Base-by-base conservation (phyloP, 2,329 filamentous ascomycete genomes). In the Daldinia eschscholtzii region DNA sequence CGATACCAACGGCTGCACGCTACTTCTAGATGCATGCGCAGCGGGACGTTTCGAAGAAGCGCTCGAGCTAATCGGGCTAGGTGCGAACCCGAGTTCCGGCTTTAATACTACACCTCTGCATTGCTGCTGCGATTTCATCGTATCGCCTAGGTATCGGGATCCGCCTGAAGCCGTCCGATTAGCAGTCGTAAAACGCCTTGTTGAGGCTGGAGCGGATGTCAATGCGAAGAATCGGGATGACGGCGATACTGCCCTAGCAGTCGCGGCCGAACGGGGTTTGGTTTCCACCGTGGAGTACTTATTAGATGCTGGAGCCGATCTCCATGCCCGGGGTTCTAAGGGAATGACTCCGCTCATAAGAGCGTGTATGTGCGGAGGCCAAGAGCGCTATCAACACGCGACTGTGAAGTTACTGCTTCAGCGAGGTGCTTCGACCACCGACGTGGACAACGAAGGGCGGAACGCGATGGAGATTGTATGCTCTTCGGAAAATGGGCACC, bases 261-360 rank as follows among this genome's bases (percentile, higher is more conserved):
- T 55, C 18, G 64, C 64, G 7, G 64, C 59, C 10, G 18, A 23
- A 6, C 37, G n/a, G 20, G 44, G 46, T 7, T 41, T 42, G 4
- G 10, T 28, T n/a, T n/a, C 26, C 9, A 20, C 63, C 15, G 46
- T 63, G 20, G 39, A 59, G 42, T 63, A 56, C 33, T 39, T 67
- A 26, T 33, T 67, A n/a, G 37, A 58, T 1, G 44, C 59, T 39
- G 64, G 64, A 33, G 64, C 64, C 7, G 10, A 3, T n/a, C 33
- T 63, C 4, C 26, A 63, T 18, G 23, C 55, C 9, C 44, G 41
- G 18, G 28, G 59, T 53, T 1, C 12, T 9, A 3, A 1, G 20
- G 46, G 39, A 15, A 20, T 35, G 20, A 67, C 64, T 46, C 59
- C 64, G 30, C 55, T 67, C 10, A 63, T 63, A 59, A 46, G 10